Base-by-base conservation (phyloP, 2,329 filamentous ascomycete genomes). In the Stagonosporopsis chrysanthemi region DNA sequence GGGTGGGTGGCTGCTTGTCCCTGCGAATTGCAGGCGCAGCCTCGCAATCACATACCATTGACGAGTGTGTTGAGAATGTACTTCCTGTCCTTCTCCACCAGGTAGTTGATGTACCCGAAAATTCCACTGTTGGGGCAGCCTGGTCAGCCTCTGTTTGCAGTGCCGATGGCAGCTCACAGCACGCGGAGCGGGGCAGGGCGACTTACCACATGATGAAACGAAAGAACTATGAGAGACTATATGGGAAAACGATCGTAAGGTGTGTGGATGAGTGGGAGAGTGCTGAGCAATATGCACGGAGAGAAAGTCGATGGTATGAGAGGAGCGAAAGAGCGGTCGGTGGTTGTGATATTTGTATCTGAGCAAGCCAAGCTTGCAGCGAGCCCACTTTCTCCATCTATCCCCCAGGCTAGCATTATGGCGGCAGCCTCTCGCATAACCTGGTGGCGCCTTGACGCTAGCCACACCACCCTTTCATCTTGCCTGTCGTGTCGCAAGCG, bases 41-140 rank as follows among this genome's bases (percentile, higher is more conserved):
- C 36, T 31, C 19, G 29, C 15, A 26, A 42, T 23, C 29, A 82
- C 88, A 80, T 81, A 92, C 92, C 94, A 83, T 98, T 97, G 79
- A 97, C 90, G 70, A 99, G 86, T 63, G 94, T 98, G 78, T 97
- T 89, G 76, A 98, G 86, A 79, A 98, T 96, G 82, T 90, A 96
- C 81, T 91, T 93, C 79, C 95, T 88, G 83, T 98, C 94, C 87
- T 96, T 97, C 86, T 98, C 95, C 78, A 98, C 92, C 78, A 98
- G 84, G 82, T 98, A 98, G 84, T 98, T 98, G 84, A 98, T 91
- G 86, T 98, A 98, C 74, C 94, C 94, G 83, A 98, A 96, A 81
- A 95, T 96, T 80, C 91, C 91, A 88, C 91, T 94, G 67, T 43
- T 51, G 44, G 31, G 9, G n/a, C 31, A 24, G 46, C 39, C 51